Evolutionary conservation across 1,139 yeast genomes (phyloP), one percentile per base, ranked within the genome.

Genomic region (Scheffersomyces segobiensis): DNA sequence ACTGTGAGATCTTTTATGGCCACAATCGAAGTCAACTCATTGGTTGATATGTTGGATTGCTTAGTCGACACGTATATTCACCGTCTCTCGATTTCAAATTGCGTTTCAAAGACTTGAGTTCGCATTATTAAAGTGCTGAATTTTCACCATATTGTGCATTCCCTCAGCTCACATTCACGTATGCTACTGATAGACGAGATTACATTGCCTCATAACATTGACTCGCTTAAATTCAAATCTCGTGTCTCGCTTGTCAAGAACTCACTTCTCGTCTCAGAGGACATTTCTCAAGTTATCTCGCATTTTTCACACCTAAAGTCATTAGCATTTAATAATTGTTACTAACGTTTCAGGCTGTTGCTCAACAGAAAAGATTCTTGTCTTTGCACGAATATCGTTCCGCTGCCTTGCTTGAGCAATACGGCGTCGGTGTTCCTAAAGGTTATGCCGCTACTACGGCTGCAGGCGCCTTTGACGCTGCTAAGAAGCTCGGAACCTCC

Each of bases 321-420:
- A n/a, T n/a, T n/a, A n/a, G 32, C 42, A 32, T 2, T 32, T 32
- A 24, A 32, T 32, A 10, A 10, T 32, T 39, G 18, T 24, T 66
- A 66, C 70, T 66, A 67, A 65, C 70, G 10, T 39, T 56, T 20
- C 57, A 65, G 65, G 59, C 62, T 53, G 63, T 60, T 53, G 62
- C 65, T 56, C 66, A 62, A 57, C 70, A 68, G 62, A 84, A 83
- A 70, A 87, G 98, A 84, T 82, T 81, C 78, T 82, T 93, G 68
- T 93, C 98, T 48, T 87, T 95, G 68, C 99, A 95, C 74, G 99
- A 95, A 80, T 96, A 79, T 87, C 92, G 98, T 75, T 92, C 98
- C 49, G 98, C 99, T 58, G 91, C 91, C 65, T 80, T 95, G 62
- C 86, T 95, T 70, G 85, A 87, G 74, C 71, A 80, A 32, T 95